Base-by-base conservation (phyloP, 495 filamentous ascomycete species). In the Aspergillus bridgeri region DNA sequence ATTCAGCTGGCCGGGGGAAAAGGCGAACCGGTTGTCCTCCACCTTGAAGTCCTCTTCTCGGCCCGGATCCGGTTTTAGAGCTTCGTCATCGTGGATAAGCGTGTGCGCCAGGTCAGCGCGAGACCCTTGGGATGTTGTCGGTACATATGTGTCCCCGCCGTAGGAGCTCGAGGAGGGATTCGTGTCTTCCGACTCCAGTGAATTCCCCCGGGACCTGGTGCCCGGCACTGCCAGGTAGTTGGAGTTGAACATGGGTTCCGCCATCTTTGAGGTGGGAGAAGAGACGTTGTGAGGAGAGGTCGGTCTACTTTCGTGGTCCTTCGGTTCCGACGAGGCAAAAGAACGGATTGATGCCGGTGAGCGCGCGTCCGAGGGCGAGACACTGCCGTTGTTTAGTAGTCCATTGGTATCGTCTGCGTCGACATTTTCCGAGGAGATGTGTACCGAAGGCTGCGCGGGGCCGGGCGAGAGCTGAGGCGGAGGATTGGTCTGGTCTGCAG, bases 201-300 rank as follows among this genome's bases (percentile, higher is more conserved):
- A 89, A 60, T 83, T 87, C 1, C 83, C 84, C 46, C 86, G 79
- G 54, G 86, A 88, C 33, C 84, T 78, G 0, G 72, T 62, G 11
- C 78, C 80, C 11, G 86, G 86, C 0, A 89, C 86, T 0, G 83
- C 75, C 6, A 89, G 75, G 65, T 83, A 88, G 57, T 82, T 81
- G 27, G 83, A 81, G 55, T 81, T 69, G 42, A 72, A 56, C 45
- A 58, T 59, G 25, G 66, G 47, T 38, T 83, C 79, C 15, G 72
- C 69, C 60, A 70, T 70, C 60, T 81, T 80, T 23, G 75, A 69
- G 18, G 80, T 74, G 2, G 87, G 89, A 15, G 88, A 92, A 6
- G 90, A 92, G 51, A 96, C 72, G 73, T 96, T 95, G 71, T 96
- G 92, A 0, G 91, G 89, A 45, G 91, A 96, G 0, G 88, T 91